Base-by-base conservation (phyloP, 2,329 filamentous ascomycete species). In the Fusarium torreyae region DNA sequence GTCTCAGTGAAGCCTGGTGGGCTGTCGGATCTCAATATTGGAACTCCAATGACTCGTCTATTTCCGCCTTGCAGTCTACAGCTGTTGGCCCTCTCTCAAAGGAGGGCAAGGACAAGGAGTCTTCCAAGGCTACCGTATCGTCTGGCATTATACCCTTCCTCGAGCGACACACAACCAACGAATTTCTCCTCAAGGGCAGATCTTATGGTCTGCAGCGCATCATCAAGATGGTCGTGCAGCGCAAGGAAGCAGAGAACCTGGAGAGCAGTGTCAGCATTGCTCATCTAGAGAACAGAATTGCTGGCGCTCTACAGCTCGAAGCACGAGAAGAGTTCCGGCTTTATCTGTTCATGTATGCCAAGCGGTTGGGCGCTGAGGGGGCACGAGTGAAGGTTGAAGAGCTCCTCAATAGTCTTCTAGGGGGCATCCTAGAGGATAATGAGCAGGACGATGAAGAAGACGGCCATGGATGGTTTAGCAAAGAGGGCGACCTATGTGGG, bases 261-360 rank as follows among this genome's bases (percentile, higher is more conserved):
- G 97, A 99, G 80, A 93, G 93, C 22, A 92, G 89, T 43, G 92
- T 98, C 49, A 97, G 93, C 56, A 94, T 99, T 68, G 95, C 94
- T 8, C 96, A 99, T 81, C 84, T 99, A 14, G 96, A 99, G 79
- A 98, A 98, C 75, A 89, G 97, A 39, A 91, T 99, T 45, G 95
- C 96, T 4, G 97, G 94, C 6, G 93, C 96, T 1, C 82, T 97
- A 76, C 91, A 93, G 63, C 83, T 99, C 1, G 93, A 92, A 5
- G 92, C 96, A 0, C 92, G 90, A 73, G 94, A 98, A 61, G 96
- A 99, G 78, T 99, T 98, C 81, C 89, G 94, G 59, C 85, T 97
- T 2, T 98, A 98, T 76, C 83, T 99, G n/a, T 92, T 94, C 75
- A 98, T 98, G 94, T 99, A 99, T 76, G 95, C 94, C 5, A 98